Conservation (phyloP, 1,139 yeast species). For the Suhomyces coccinellae region DNA sequence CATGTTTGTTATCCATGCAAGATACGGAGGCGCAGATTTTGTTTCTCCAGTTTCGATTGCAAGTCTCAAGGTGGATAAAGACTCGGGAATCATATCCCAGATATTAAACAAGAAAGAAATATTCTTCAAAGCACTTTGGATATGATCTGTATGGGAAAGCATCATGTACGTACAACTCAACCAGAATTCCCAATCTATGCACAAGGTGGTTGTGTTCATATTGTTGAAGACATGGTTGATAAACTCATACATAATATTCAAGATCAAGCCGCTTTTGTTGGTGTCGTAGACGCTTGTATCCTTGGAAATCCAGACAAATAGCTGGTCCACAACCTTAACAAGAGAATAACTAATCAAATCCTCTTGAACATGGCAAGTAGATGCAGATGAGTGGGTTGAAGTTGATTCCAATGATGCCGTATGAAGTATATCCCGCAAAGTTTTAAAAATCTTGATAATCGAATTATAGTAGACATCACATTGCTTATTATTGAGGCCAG, state of each 20-base stretch:
- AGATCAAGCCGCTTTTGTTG: slow-evolving; percentile 43
- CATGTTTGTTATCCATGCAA: slow-evolving; percentile 36
- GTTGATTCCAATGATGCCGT: slow-evolving; percentile 20
- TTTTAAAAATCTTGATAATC: slow-evolving; percentile 43
- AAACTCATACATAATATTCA: slow-evolving; percentile 49
- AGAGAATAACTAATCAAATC: slow-evolving; percentile 12
- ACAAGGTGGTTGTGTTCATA: slow-evolving; percentile 10
- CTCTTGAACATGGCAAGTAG: slow-evolving; percentile 3
- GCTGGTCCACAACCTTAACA: slow-evolving; percentile 31
- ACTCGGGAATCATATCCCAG: slow-evolving; percentile 70
- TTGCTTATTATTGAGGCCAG: slow-evolving; percentile 19
- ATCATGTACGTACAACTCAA: slow-evolving; percentile 57
- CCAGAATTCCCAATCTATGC: slow-evolving; percentile 79
- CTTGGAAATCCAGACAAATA: slow-evolving; percentile 39
- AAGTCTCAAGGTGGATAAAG: slow-evolving; percentile 13
- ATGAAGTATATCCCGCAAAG: slow-evolving; percentile 46
- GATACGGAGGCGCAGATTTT: slow-evolving; percentile 7
- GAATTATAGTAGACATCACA: slow-evolving; percentile 40
- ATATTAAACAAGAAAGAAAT: slow-evolving; percentile 68
- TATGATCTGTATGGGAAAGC: slow-evolving; percentile 58
- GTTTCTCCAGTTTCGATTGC: slow-evolving; percentile 1
- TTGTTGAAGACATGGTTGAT: slow-evolving; percentile 38
- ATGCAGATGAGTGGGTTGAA: neutral
- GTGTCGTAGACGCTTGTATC: slow-evolving; percentile 48
- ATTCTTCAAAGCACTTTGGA: slow-evolving; percentile 61